Evolutionary conservation across 140 eudicot species (phyloP).

Genomic region (Senecio squalidus): DNA sequence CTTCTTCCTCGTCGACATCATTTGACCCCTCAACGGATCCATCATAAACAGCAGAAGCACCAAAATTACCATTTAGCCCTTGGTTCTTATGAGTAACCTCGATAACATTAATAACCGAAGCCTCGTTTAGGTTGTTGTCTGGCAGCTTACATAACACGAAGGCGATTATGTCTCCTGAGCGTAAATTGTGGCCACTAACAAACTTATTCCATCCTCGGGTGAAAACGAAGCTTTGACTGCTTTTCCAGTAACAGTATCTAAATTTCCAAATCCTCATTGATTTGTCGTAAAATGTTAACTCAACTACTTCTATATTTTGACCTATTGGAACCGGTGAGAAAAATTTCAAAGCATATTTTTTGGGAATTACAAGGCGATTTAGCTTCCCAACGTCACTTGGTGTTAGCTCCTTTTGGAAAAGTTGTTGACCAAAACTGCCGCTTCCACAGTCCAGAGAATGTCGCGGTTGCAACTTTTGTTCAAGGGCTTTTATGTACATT

Average conservation of each 20-base stretch:
- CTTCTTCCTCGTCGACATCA: not conserved
- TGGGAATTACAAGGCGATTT: conserved; percentile 16
- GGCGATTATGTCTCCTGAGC: conserved; percentile 19
- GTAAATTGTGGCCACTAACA: conserved; percentile 22
- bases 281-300: conserved; percentile 18
- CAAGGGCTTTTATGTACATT: not conserved
- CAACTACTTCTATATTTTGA: not conserved
- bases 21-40: too few relatives aligned
- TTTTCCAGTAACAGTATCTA: conserved; percentile 36
- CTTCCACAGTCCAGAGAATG: not conserved
- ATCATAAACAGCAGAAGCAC: not conserved
- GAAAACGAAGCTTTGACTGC: conserved; percentile 39
- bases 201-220: conserved; percentile 45
- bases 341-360: not conserved
- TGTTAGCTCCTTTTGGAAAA: conserved; percentile 18
- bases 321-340: not conserved
- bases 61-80: not conserved
- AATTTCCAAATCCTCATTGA: conserved; percentile 29
- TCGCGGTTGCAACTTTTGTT: not conserved
- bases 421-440: not conserved
- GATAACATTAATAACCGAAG: not conserved
- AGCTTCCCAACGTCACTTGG: conserved; percentile 26
- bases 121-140: not conserved
- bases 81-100: not conserved
- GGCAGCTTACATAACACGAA: conserved; percentile 5